A percentile compares a stretch with the other conserved stretches of the same genome.
phyloP scores from a whole-genome alignment of 768 basidiomycete species.

The Hypholoma fasciculare region DNA sequence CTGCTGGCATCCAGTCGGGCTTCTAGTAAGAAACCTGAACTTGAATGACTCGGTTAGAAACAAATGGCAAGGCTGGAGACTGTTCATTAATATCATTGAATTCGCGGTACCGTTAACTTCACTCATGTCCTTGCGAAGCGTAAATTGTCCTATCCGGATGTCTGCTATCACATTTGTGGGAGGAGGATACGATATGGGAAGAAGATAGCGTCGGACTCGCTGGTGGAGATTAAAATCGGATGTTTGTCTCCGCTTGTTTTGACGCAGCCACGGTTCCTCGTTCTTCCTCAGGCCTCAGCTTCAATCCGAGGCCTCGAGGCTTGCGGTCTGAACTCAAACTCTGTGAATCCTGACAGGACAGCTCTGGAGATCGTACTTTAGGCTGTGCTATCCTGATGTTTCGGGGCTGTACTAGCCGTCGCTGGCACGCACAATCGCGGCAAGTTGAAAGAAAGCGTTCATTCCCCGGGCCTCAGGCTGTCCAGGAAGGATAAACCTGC shows the following conservation, averaged over 20 bases:
- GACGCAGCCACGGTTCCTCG: not conserved
- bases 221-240: not conserved
- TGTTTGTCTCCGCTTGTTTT: not conserved
- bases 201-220: not conserved
- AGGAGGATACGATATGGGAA: conserved; percentile 1
- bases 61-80: no score
- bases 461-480: not conserved
- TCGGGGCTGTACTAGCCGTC: not conserved
- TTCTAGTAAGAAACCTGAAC: no score
- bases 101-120: not conserved
- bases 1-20: no score
- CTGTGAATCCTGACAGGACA: no score
- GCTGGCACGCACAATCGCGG: not conserved
- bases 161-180: not conserved
- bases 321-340: no score
- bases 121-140: not conserved
- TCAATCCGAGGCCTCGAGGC: not conserved
- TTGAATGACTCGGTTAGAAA: no score
- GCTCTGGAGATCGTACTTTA: not conserved
- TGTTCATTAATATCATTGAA: no score
- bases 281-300: not conserved
- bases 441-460: not conserved
- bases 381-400: not conserved
- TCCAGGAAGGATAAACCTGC: not conserved
- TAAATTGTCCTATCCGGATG: not conserved